Percentiles rank a stretch among this genome's conserved stretches.
These are phyloP conservation scores for Inosperma sp. DNA, from an alignment of 768 basidiomycete genomes.

Conservation along the genomic window DNA sequence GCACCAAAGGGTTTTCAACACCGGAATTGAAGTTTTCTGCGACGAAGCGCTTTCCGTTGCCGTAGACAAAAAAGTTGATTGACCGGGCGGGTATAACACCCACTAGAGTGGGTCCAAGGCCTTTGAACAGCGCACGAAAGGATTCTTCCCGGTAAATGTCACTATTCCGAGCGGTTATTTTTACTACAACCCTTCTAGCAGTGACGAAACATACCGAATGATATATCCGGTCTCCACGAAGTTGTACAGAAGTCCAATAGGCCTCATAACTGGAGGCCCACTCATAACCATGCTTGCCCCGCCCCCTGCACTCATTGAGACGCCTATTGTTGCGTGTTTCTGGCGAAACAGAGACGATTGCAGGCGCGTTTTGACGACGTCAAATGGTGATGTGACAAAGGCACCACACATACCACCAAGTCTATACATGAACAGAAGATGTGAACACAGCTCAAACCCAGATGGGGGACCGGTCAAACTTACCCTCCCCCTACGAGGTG, in stretches of 20 bases:
- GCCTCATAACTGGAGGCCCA: slow-evolving; percentile 29
- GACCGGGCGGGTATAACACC: slow-evolving; percentile 94
- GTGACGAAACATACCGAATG: slow-evolving; percentile 55
- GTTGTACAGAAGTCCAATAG: slow-evolving; percentile 70
- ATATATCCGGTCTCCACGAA: slow-evolving; percentile 95
- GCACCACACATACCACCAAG: slow-evolving; percentile 98
- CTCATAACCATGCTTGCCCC: slow-evolving; percentile 35
- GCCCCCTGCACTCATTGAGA: slow-evolving; percentile 29
- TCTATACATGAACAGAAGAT: slow-evolving; percentile 37
- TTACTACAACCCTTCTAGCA: not conserved
- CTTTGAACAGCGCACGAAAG: slow-evolving; percentile 85
- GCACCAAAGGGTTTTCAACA: slow-evolving; percentile 78
- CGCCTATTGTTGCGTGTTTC: slow-evolving; percentile 35
- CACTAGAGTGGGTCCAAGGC: slow-evolving; percentile 89
- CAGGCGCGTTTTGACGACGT: slow-evolving; percentile 95
- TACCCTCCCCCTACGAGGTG: slow-evolving; percentile 88
- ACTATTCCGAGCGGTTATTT: slow-evolving; percentile 34
- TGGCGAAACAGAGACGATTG: slow-evolving; percentile 78
- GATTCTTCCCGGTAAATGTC: slow-evolving; percentile 90
- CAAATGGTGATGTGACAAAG: slow-evolving; percentile 94
- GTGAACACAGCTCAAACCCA: not conserved
- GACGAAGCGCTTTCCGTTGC: slow-evolving; percentile 90
- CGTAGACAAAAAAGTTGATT: slow-evolving; percentile 97
- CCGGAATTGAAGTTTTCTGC: slow-evolving; percentile 78
- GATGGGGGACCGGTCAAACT: slow-evolving; percentile 22